Percentiles rank a stretch among this genome's conserved stretches.
Conservation (phyloP, 2,329 filamentous ascomycete species). For the Fusarium sp. region DNA sequence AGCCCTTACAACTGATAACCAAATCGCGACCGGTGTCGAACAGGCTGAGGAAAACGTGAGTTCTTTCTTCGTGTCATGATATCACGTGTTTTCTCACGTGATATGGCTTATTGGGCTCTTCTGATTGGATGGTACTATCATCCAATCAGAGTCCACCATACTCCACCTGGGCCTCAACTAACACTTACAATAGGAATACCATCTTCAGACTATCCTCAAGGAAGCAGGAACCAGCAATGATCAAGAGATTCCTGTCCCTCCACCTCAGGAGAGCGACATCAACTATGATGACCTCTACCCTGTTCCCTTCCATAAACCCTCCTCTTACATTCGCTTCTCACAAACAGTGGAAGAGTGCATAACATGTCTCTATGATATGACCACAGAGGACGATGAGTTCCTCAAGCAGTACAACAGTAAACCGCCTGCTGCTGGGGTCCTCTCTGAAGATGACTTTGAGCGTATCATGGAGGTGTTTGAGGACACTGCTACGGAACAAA, state of each 20-base stretch:
- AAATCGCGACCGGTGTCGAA: constrained; percentile 97
- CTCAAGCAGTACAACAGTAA: constrained; percentile 86
- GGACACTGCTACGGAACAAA: constrained; percentile 82
- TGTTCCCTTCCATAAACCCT: constrained; percentile 81
- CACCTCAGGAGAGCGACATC: constrained; percentile 71
- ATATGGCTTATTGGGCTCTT: constrained; percentile 39
- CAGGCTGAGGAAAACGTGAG: constrained; percentile 97
- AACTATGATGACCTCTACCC: constrained; percentile 92
- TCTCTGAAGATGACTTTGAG: constrained; percentile 93
- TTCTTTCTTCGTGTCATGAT: constrained; percentile 55
- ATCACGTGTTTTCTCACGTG: constrained; percentile 65
- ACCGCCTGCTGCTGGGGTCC: constrained; percentile 69
- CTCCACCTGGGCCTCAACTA: constrained; percentile 34
- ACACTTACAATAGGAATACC: constrained; percentile 78
- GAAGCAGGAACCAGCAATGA: constrained; percentile 66
- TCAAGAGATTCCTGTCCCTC: constrained; percentile 73
- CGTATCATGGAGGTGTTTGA: constrained; percentile 96
- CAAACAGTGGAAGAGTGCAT: constrained; percentile 97
- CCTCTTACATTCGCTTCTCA: constrained; percentile 96
- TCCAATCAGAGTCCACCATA: constrained; percentile 7
- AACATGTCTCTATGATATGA: constrained; percentile 93
- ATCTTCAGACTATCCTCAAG: constrained; percentile 84
- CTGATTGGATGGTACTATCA: constrained; percentile 29
- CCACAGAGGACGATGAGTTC: constrained; percentile 86
- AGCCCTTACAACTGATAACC: constrained; percentile 80